Conservation (phyloP, 2,329 filamentous ascomycete genomes). For the Neopestalotiopsis rosae region DNA sequence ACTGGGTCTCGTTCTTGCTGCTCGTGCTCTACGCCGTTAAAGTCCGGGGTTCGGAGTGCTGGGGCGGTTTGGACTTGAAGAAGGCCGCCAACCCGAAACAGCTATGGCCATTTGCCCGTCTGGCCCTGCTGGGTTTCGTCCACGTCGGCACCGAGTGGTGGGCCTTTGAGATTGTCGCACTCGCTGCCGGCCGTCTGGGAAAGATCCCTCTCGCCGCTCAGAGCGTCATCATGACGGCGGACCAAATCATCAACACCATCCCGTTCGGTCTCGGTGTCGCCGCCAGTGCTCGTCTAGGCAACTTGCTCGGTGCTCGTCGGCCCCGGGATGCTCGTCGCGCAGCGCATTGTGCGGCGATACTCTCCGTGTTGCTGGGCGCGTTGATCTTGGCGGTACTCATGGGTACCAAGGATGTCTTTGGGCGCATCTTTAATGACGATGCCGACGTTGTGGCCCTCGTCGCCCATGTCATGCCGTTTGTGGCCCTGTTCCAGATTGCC, state of each 20-base stretch:
- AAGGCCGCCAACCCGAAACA: slow-evolving; percentile 64
- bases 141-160: slow-evolving; percentile 94
- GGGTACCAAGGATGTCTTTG: slow-evolving; percentile 74
- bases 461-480: slow-evolving; percentile 79
- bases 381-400: slow-evolving; percentile 73
- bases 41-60: slow-evolving; percentile 74
- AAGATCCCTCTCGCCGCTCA: slow-evolving; percentile 82
- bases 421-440: slow-evolving; percentile 82
- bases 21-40: slow-evolving; percentile 76
- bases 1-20: slow-evolving; percentile 83
- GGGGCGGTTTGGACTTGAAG: slow-evolving; percentile 73
- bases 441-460: slow-evolving; percentile 73
- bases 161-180: slow-evolving; percentile 90
- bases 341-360: slow-evolving; percentile 75
- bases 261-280: slow-evolving; percentile 88
- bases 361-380: slow-evolving; percentile 72
- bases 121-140: slow-evolving; percentile 77
- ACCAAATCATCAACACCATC: slow-evolving; percentile 84
- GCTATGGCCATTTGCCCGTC: slow-evolving; percentile 71
- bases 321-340: slow-evolving; percentile 70
- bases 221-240: slow-evolving; percentile 87
- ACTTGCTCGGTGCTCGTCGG: slow-evolving; percentile 74
- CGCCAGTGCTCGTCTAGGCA: slow-evolving; percentile 77
- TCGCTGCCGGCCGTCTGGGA: slow-evolving; percentile 80
- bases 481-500: slow-evolving; percentile 88